Percentiles rank a stretch among this genome's conserved stretches.
Evolutionary conservation across 768 basidiomycete genomes (phyloP).

Genomic region (Pulveroboletus sp.): DNA sequence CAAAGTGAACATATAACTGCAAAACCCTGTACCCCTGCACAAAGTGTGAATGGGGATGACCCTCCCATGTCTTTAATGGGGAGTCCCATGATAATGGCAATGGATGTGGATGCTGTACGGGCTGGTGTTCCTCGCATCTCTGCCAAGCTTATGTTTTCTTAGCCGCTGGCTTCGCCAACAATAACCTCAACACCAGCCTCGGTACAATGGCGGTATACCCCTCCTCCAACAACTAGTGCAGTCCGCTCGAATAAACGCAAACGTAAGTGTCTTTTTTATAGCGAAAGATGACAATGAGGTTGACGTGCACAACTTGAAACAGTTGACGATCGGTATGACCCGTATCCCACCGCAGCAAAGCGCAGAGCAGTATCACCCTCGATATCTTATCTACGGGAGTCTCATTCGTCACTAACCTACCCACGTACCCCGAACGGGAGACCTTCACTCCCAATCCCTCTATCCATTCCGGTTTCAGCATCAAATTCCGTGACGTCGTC

Average conservation of each 20-base stretch:
- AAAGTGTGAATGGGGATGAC: slow-evolving; percentile 73
- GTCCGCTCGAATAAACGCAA: slow-evolving; percentile 82
- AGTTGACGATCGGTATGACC: slow-evolving; percentile 87
- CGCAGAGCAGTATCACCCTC: slow-evolving; percentile 84
- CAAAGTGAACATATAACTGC: slow-evolving; percentile 61
- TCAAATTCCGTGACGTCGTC: slow-evolving; percentile 70
- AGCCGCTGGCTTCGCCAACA: slow-evolving; percentile 62
- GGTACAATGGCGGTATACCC: slow-evolving; percentile 78
- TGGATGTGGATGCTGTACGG: slow-evolving; percentile 76
- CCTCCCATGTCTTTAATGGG: slow-evolving; percentile 53
- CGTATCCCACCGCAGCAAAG: slow-evolving; percentile 75
- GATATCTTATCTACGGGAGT: slow-evolving; percentile 62
- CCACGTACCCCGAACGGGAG: slow-evolving; percentile 50
- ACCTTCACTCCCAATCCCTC: slow-evolving; percentile 67
- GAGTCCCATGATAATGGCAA: slow-evolving; percentile 53
- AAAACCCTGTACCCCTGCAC: slow-evolving; percentile 56
- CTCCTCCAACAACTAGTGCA: slow-evolving; percentile 74
- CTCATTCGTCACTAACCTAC: slow-evolving; percentile 47
- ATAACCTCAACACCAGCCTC: slow-evolving; percentile 51
- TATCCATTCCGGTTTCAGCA: slow-evolving; percentile 54
- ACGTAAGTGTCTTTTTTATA: slow-evolving; percentile 38
- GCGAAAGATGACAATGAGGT: neutral
- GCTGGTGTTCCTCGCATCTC: slow-evolving; percentile 13
- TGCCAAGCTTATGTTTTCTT: slow-evolving; percentile 18
- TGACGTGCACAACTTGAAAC: slow-evolving; percentile 11